Evolutionary conservation across 306 rosid species (phyloP), one percentile per base, ranked within the genome.

Genomic region (Psophocarpus tetragonolobus): DNA sequence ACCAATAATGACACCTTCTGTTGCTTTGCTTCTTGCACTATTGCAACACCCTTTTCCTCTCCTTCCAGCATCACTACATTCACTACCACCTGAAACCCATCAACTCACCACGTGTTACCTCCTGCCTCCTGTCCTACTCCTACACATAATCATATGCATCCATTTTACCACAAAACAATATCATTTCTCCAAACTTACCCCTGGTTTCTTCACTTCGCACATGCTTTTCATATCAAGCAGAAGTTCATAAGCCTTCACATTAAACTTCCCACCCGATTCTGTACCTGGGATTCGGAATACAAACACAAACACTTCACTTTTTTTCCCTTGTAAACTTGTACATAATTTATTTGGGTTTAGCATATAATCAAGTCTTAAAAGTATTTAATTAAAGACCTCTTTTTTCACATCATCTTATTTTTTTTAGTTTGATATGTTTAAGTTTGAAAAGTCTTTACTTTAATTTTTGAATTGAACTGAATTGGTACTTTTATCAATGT

Each of bases 1-100:
- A 95, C 93, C 75, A 95, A 68, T 7, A 95, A 80, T 1, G 97
- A 86, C 75, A 76, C 92, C 30, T 65, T 86, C 20, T 86, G 89
- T 70, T 77, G 76, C 89, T 90, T 90, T 80, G 99, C 96, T 68
- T 90, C 97, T 74, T 89, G 74, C 83, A 92, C 97, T 82, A 90
- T 87, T 1, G 81, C 78, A 42, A 48, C 70, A 35, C 97, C 97
- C 76, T 80, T 85, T 61, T 91, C 97, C 64, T 89, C 90, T 32
- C 90, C 92, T 83, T 88, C 91, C 6, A 85, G 32, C 85, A 87
- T 68, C 26, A 88, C 88, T 17, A 90, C 78, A 72, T 88, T 88
- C 75, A 94, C 98, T 66, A 67, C 33, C 77, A 90, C 96, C 98
- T 92, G 63, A 41, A 78, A 53, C 11, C 53, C 73, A 30, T 0